Conservation (phyloP, 2,329 filamentous ascomycete species). For the Stagonosporopsis chrysanthemi region DNA sequence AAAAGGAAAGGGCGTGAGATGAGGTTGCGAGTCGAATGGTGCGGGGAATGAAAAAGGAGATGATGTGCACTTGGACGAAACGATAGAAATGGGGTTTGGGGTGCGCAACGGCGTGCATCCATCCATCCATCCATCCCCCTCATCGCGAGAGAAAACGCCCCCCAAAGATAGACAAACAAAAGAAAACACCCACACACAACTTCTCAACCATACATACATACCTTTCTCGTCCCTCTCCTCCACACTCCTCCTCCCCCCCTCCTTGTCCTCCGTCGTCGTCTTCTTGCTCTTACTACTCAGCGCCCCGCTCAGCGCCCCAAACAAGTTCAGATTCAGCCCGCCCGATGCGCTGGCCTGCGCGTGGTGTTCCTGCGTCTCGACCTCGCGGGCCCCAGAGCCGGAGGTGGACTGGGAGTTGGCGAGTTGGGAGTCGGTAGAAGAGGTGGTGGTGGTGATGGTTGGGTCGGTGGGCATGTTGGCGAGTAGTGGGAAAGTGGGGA, state of each 20-base stretch:
- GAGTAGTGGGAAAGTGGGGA: constrained; percentile 21
- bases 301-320: constrained; percentile 45
- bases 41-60: no score
- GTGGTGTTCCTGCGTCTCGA: constrained; percentile 41
- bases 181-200: background rate
- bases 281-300: constrained; percentile 42
- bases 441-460: background rate
- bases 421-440: background rate
- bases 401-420: constrained; percentile 6
- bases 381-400: constrained; percentile 25
- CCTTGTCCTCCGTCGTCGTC: constrained; percentile 37
- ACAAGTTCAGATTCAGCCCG: constrained; percentile 48
- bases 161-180: no score
- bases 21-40: no score
- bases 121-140: no score
- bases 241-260: constrained; percentile 32
- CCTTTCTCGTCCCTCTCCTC: constrained; percentile 41
- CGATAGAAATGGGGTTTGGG: no score
- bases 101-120: no score
- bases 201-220: constrained; percentile 5
- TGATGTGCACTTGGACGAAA: no score
- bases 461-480: constrained; percentile 23
- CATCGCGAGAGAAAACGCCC: no score
- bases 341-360: constrained; percentile 45
- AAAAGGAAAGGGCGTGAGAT: no score